Evolutionary conservation across 371 early-diverging fungal species (phyloP).

Genomic region (Rhizomucor pusillus): DNA sequence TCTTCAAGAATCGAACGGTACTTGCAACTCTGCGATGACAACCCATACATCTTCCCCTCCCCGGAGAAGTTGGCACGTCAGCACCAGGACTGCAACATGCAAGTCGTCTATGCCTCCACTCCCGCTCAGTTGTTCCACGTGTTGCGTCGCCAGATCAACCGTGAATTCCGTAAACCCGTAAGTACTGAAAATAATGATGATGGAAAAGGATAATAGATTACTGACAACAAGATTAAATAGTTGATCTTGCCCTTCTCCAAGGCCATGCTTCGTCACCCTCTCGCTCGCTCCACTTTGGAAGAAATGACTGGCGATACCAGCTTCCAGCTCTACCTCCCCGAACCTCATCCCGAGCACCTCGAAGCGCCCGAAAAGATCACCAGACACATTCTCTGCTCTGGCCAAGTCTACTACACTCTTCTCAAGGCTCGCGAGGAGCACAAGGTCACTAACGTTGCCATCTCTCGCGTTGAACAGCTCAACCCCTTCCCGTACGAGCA

Average conservation of each 20-base stretch:
- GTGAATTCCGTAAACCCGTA: slow-evolving; percentile 95
- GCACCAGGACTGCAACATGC: slow-evolving; percentile 97
- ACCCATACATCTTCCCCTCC: slow-evolving; percentile 84
- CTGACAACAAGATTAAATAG: slow-evolving; percentile 16
- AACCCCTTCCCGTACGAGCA: slow-evolving; percentile 96
- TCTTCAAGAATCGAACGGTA: slow-evolving; percentile 94
- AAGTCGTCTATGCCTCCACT: slow-evolving; percentile 92
- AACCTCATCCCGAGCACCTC: slow-evolving; percentile 79
- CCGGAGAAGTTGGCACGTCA: slow-evolving; percentile 82
- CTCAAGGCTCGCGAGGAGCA: slow-evolving; percentile 85
- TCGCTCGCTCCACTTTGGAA: slow-evolving; percentile 77
- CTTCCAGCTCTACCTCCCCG: slow-evolving; percentile 92
- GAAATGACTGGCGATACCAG: slow-evolving; percentile 83
- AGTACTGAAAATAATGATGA: slow-evolving; percentile 2
- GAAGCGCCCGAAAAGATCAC: slow-evolving; percentile 76
- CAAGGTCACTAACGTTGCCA: slow-evolving; percentile 80
- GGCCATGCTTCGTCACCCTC: slow-evolving; percentile 90
- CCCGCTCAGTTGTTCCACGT: slow-evolving; percentile 97
- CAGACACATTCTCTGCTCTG: slow-evolving; percentile 90
- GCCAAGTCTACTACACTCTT: slow-evolving; percentile 95
- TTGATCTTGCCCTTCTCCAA: slow-evolving; percentile 90
- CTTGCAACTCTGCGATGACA: slow-evolving; percentile 92
- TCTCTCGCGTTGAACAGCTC: slow-evolving; percentile 94
- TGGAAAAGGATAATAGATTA: background rate
- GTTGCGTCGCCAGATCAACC: slow-evolving; percentile 92